Evolutionary conservation across 2,329 filamentous ascomycete genomes (phyloP).

Genomic region (Aotearoamyces nothofagi): DNA sequence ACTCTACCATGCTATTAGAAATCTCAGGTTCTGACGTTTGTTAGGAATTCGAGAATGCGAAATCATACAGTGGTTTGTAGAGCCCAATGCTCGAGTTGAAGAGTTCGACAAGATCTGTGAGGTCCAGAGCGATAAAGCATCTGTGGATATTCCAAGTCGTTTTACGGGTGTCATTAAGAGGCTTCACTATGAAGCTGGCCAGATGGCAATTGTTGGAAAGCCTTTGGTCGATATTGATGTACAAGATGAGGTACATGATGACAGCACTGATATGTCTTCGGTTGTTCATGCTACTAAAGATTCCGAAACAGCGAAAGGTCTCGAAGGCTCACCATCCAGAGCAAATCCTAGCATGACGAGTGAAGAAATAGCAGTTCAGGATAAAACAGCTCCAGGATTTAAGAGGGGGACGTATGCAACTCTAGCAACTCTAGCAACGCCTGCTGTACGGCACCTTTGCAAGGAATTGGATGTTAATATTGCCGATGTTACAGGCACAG

Average conservation of each 20-base stretch:
- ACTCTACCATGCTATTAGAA: too few relatives aligned
- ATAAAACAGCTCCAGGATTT: neutral
- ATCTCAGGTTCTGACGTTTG: slow-evolving; percentile 7
- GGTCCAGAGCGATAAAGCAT: slow-evolving; percentile 95
- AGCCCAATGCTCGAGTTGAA: slow-evolving; percentile 87
- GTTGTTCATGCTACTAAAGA: slow-evolving; percentile 3
- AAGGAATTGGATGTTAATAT: slow-evolving; percentile 73
- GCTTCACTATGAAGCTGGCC: slow-evolving; percentile 86
- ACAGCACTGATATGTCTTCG: slow-evolving; percentile 31
- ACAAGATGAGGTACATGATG: slow-evolving; percentile 55
- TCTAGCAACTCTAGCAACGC: slow-evolving; percentile 61
- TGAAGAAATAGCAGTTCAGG: neutral
- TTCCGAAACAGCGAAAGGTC: slow-evolving; percentile 2
- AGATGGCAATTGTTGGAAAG: slow-evolving; percentile 92
- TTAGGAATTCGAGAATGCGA: slow-evolving; percentile 94
- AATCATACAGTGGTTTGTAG: slow-evolving; percentile 98
- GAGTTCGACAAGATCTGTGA: slow-evolving; percentile 97
- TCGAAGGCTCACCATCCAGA: slow-evolving; percentile 5
- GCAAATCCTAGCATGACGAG: slow-evolving; percentile 1
- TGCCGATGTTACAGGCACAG: slow-evolving; percentile 64
- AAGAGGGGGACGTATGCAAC: slow-evolving; percentile 4
- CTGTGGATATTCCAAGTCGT: slow-evolving; percentile 81
- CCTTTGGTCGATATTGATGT: slow-evolving; percentile 93
- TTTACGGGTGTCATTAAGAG: slow-evolving; percentile 95
- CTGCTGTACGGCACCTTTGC: slow-evolving; percentile 76